Base-by-base conservation (phyloP, 805 yeast genomes). In the Pichia membranifaciens region DNA sequence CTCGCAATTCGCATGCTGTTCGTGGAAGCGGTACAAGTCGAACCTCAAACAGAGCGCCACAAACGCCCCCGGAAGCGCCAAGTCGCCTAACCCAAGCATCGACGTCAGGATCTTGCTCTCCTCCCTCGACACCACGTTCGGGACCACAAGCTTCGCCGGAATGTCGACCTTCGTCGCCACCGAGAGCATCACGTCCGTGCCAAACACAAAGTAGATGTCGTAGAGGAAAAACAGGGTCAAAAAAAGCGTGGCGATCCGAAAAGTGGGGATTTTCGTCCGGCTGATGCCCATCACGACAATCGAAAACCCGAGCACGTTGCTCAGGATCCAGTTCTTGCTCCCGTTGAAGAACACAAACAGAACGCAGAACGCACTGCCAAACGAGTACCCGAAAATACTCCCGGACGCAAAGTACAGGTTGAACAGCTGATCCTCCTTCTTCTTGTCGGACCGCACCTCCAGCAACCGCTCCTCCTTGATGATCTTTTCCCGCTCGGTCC, bases 161-260 rank as follows among this genome's bases (percentile, higher is more conserved):
- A 76, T 66, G 3, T 78, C 75, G 20, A 82, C 54, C 6, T 59
- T 58, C 2, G 72, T 70, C 6, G 87, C 88, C 17, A 82, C 88
- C 1, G 77, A 69, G 34, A 72, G 67, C 89, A 83, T 83, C 5
- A 80, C 68, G 31, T 73, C 70, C 0, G 85, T 72, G 4, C 74
- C 77, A 61, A 81, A 84, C 1, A 83, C 89, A 64, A 83, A 83
- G 58, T 74, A 81, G 36, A 80, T 70, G 58, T 83, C 89, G 59
- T 82, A 83, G 36, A 75, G 52, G 54, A 82, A 80, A 38, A 83
- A 70, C 2, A 75, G 75, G 2, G 54, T 48, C 21, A 83, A 62
- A 31, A 81, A 56, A 10, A 75, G 51, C 15, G 68, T 55, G 3
- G 77, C 81, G 1, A 74, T 64, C 44, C 64, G 68, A 56, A 81